These are phyloP conservation scores for Arthrobotrys sinensis DNA, from an alignment of 2,329 filamentous ascomycete genomes.

Conservation along the genomic window DNA sequence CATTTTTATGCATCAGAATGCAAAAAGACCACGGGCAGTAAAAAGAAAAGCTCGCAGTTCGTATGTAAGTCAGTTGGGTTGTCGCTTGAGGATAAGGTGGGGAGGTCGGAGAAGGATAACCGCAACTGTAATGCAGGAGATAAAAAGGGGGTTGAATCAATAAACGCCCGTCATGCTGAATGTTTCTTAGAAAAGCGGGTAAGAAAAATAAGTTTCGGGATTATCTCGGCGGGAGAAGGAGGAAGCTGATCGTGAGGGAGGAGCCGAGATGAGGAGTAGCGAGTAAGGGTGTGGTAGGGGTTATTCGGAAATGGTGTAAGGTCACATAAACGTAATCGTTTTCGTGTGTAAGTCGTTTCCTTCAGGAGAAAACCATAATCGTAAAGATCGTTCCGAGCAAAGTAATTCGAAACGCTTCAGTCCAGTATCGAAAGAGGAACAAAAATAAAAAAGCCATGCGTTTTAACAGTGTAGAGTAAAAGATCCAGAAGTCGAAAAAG, in stretches of 20 bases:
- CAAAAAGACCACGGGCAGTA: slow-evolving; percentile 14
- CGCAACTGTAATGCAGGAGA: neutral
- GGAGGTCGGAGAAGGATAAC: neutral
- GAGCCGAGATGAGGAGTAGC: neutral
- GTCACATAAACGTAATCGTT: slow-evolving; percentile 24
- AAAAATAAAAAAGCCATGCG: neutral
- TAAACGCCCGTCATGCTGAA: slow-evolving; percentile 52
- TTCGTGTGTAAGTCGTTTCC: slow-evolving; percentile 9
- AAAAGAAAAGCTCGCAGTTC: neutral
- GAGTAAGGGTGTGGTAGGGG: neutral
- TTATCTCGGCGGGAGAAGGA: neutral
- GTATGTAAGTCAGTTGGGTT: neutral
- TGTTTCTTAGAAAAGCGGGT: neutral
- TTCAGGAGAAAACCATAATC: slow-evolving; percentile 32
- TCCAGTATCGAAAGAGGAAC: neutral
- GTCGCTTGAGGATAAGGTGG: neutral
- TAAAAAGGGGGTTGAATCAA: slow-evolving; percentile 6
- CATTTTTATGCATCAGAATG: slow-evolving; percentile 13
- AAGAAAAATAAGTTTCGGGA: neutral
- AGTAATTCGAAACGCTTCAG: slow-evolving; percentile 23
- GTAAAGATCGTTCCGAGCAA: slow-evolving; percentile 22
- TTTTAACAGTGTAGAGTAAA: neutral
- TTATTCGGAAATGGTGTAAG: neutral
- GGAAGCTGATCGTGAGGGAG: neutral
- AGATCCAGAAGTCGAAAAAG: neutral